Base-by-base conservation (phyloP, 2,329 filamentous ascomycete genomes). In the Hirsutella minnesotensis region DNA sequence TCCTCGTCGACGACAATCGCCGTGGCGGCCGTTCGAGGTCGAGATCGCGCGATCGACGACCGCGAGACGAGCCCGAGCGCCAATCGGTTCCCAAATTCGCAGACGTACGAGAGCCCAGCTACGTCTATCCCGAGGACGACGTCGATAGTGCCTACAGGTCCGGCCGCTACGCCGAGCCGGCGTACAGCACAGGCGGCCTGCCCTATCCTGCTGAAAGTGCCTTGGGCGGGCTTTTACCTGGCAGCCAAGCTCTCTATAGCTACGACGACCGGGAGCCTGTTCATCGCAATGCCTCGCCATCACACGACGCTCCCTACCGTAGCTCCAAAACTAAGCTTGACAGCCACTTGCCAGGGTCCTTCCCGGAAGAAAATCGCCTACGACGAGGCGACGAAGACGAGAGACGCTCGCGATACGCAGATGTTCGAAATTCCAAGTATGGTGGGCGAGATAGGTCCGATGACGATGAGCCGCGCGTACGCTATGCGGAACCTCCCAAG, bases 11-110 rank as follows among this genome's bases (percentile, higher is more conserved):
- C 45, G 66, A 68, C 44, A 56, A 56, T 45, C 57, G 60, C 39
- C 64, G 33, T 9, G 33, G 33, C 15, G 66, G 61, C 39, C 70
- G 70, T 42, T 70, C 71, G 41, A 64, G 66, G 41, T 76, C 73
- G 61, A 38, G 63, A 56, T 53, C 67, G 60, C 56, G 60, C 46
- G 58, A 60, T 44, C 54, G 56, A 24, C 60, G 60, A 38, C 48
- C 56, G n/a, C 55, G 47, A 39, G 56, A 58, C 30, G 55, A 60
- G 12, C 45, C 51, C 7, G 55, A 56, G 43, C 55, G 56, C 41
- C 56, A 58, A 20, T 51, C 54, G 16, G 52, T 55, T 20, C 48
- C 53, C 34, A 47, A 44, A 54, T 64, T 49, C 42, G 56, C 66
- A 39, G 67, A 71, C 34, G 57, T 64, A 38, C 57, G 60, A 20